These are phyloP conservation scores for Arctium lappa DNA, from an alignment of 129 eudicot genomes.

Conservation along the genomic window DNA sequence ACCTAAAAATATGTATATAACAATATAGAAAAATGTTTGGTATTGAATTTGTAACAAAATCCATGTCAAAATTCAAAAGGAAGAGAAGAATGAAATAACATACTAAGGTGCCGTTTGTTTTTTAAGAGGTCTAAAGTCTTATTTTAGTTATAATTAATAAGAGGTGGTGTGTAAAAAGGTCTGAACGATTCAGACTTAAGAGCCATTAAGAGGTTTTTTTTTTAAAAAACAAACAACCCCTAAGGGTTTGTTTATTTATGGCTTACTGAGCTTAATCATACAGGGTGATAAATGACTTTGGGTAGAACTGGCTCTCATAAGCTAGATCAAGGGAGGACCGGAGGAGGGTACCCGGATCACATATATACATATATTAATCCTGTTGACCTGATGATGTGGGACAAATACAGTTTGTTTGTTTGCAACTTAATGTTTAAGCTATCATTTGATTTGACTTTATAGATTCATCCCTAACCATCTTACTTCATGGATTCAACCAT, in stretches of 20 bases:
- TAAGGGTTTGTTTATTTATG: not conserved
- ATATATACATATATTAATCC: no score
- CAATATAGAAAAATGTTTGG: not conserved
- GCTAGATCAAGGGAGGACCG: not conserved
- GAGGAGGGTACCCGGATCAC: not conserved
- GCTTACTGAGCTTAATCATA: not conserved
- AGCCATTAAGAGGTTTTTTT: no score
- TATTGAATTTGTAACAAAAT: not conserved
- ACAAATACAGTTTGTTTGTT: no score
- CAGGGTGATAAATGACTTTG: not conserved
- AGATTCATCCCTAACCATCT: not conserved
- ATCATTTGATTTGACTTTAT: not conserved
- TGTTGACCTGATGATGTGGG: no score
- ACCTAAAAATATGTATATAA: not conserved
- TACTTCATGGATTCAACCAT: not conserved
- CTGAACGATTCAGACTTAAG: no score
- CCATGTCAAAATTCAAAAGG: not conserved
- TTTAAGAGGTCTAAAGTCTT: no score
- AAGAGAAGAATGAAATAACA: not conserved
- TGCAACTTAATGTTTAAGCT: not conserved
- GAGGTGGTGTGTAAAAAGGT: no score
- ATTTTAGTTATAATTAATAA: no score
- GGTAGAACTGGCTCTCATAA: not conserved
- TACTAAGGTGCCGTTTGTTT: not conserved
- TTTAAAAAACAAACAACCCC: no score